These are phyloP conservation scores for Ascomycota sp. DNA, from an alignment of 2,329 filamentous ascomycete species.

Conservation along the genomic window DNA sequence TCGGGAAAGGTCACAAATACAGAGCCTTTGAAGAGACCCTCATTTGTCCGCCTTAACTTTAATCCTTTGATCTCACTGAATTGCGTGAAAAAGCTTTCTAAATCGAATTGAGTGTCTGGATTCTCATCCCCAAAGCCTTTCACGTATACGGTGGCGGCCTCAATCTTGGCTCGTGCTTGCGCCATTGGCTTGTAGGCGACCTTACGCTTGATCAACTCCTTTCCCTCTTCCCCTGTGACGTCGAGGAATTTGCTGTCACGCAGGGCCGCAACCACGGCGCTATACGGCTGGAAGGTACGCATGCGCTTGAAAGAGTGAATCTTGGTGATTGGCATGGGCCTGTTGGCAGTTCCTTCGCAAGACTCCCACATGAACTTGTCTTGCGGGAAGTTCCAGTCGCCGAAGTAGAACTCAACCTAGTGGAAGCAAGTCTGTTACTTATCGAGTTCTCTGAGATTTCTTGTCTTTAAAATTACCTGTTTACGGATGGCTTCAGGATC, in stretches of 20 bases:
- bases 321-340: conserved; percentile 53
- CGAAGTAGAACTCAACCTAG: conserved; percentile 94
- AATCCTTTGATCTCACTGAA: conserved; percentile 63
- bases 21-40: conserved; percentile 76
- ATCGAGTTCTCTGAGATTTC: not conserved
- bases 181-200: conserved; percentile 36
- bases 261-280: conserved; percentile 60
- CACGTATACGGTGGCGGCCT: conserved; percentile 61
- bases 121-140: conserved; percentile 83
- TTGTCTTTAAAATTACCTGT: conserved; percentile 31
- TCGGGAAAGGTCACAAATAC: conserved; percentile 82
- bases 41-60: conserved; percentile 56
- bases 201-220: conserved; percentile 58
- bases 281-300: conserved; percentile 78
- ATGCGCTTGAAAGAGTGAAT: conserved; percentile 86
- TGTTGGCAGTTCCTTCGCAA: conserved; percentile 60
- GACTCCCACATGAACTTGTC: conserved; percentile 72
- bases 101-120: conserved; percentile 72
- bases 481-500: conserved; percentile 64
- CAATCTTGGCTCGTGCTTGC: conserved; percentile 39
- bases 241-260: conserved; percentile 53
- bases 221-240: conserved; percentile 48
- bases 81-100: conserved; percentile 74
- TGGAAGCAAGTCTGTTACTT: not conserved
- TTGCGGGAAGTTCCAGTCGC: conserved; percentile 66